Base-by-base conservation (phyloP, 1,284 basidiomycete genomes). In the Boletellus sp. region DNA sequence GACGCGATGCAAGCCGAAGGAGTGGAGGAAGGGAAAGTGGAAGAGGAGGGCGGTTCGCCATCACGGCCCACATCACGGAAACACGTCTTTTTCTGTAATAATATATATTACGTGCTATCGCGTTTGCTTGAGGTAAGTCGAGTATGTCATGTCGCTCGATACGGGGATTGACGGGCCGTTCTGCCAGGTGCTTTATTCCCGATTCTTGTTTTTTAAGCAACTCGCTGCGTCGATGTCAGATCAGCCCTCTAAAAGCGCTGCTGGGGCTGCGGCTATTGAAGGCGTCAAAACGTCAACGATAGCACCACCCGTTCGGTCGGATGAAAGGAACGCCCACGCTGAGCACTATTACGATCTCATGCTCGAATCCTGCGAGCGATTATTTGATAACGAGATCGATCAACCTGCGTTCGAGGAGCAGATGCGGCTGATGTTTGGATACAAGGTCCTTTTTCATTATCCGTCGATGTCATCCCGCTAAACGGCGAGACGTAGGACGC, bases 341-440 rank as follows among this genome's bases (percentile, higher is more conserved):
- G 71, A 71, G 29, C 78, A 93, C 59, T 90, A 82, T 58, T 98
- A 98, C 60, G 82, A 84, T 45, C 77, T 93, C 47, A 72, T 94
- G 55, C 77, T 99, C 19, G 89, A 88, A 52, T 82, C 91, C 7
- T 91, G 90, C 61, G 94, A 97, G 68, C 80, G 86, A 49, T 67
- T 98, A 44, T 97, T 97, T 57, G 94, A 96, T 62, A 89, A 88
- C 55, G 91, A 95, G 63, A 76, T 98, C 21, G 95, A 98, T 58
- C 86, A 87, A 53, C 73, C 75, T 35, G 78, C 76, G 2, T 98
- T 93, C 62, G 95, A 99, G 67, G 95, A 98, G 59, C 87, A 89
- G 56, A 80, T 94, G 69, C 76, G 95, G 25, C 79, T 78, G 55
- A 91, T 97, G 82, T 98, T 94, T 69, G 92, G 92, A 21, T 84